Base-by-base conservation (phyloP, 2,329 filamentous ascomycete species). In the Monosporascus sp. region DNA sequence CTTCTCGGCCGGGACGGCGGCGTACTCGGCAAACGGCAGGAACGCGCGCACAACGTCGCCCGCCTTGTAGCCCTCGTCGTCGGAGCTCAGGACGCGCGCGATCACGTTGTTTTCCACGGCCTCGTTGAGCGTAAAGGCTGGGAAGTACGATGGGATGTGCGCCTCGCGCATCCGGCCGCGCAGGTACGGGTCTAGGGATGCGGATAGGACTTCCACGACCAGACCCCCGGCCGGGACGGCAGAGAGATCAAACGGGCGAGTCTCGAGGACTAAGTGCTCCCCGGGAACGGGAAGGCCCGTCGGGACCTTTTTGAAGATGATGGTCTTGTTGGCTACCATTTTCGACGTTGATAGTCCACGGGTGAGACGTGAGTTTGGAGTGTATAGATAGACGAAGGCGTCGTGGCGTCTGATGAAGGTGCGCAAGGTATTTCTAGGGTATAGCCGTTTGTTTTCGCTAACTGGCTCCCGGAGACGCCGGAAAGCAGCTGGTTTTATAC, bases 131-230 rank as follows among this genome's bases (percentile, higher is more conserved):
- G 75, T 64, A 67, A 82, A 87, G 7, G 84, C 71, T 5, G 84
- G 74, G 40, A 75, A 65, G 74, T 88, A 89, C 38, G 83, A 86
- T 67, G 85, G 81, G 61, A 71, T 62, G 7, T 76, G 69, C 3
- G 84, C 64, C 34, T 73, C 65, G 22, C 85, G 80, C 85, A 91
- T 88, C 56, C 82, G 80, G 53, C 84, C 84, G 48, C 87, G 83
- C 74, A 87, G 81, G 74, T 90, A 90, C 7, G 87, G 87, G 67
- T 91, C 87, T 68, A 86, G 85, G 50, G 85, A 88, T 59, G 82
- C 75, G 69, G 87, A 87, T 67, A 84, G 77, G 61, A 84, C 82
- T 71, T 86, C 82, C 57, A 82, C 71, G 37, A 80, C 81, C 55
- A 90, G 71, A 44, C 86, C 85, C 55, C 83, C 81, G 37, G 81